Base-by-base conservation (phyloP, 73 alveolate genomes). In the Paramecium tetraurelia region DNA sequence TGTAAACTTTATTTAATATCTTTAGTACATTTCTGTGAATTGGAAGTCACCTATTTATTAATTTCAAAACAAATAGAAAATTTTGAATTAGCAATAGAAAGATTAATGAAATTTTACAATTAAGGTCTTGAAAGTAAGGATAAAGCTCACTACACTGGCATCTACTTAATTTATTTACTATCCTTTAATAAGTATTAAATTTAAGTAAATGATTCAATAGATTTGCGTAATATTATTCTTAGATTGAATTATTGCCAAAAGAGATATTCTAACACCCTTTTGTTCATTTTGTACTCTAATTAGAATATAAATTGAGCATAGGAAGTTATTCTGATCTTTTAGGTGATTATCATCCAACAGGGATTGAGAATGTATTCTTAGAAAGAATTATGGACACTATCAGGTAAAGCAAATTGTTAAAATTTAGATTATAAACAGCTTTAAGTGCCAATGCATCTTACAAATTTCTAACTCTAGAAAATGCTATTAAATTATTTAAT, bases 381-480 rank as follows among this genome's bases (percentile, higher is more conserved):
- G 90, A 80, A 46, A 80, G 90, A 80, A 80, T 80, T 12, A 80
- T 80, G 70, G 90, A 80, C 24, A 80, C 90, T 38, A 80, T 80
- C 5, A 75, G 87, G 87, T 75, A 36, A 38, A 2, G 3, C 38
- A 1, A 18, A 16, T 75, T 10, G 8, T 2, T 29, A 16, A 75
- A 29, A n/a, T 18, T 18, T 22, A 80, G 90, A 80, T 48, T 80
- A 44, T 20, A 80, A 46, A 80, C 75, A 12, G 90, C 90, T 11
- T 80, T 80, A 48, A 80, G 90, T 48, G 90, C 90, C 9, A 80
- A 80, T 80, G 90, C 90, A 18, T 80, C 90, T 6, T 80, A 80
- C 16, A 48, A 40, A 11, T 4, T 9, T 7, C 20, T 80, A 24
- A 27, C 36, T 12, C 2, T 80, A 24, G 43, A 80, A 24, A 22